phyloP scores from a whole-genome alignment of 352 stramenopile genomes.

The Globisporangium orthogonon region DNA sequence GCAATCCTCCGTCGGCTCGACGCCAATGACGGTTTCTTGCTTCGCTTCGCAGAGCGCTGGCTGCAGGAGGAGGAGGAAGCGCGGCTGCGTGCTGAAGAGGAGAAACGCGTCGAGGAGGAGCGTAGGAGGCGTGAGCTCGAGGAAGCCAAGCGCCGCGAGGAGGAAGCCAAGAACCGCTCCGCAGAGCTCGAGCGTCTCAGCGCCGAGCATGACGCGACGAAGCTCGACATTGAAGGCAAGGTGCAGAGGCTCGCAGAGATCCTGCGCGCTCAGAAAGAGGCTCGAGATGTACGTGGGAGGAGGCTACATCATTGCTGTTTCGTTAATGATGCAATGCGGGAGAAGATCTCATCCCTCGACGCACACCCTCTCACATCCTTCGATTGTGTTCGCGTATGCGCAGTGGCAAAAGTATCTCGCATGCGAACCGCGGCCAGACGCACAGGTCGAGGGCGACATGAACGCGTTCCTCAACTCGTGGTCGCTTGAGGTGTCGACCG shows the following conservation, averaged over 20 bases:
- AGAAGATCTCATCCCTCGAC: neutral
- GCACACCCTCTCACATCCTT: no score
- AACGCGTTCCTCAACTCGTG: conserved; percentile 81
- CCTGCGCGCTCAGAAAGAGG: conserved; percentile 54
- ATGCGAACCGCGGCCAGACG: conserved; percentile 61
- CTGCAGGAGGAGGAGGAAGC: conserved; percentile 73
- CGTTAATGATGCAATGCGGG: neutral
- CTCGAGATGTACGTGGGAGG: conserved; percentile 31
- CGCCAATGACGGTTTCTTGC: neutral
- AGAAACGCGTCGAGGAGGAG: conserved; percentile 68
- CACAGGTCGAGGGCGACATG: conserved; percentile 68
- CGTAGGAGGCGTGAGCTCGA: conserved; percentile 50
- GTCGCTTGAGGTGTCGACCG: conserved; percentile 44
- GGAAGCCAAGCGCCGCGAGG: conserved; percentile 46
- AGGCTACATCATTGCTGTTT: neutral
- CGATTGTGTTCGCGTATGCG: neutral
- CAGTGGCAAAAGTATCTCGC: conserved; percentile 74
- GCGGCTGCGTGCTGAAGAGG: conserved; percentile 48
- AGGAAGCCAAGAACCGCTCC: conserved; percentile 54
- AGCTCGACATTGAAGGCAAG: conserved; percentile 52
- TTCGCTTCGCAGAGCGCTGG: conserved; percentile 30
- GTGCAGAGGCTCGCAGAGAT: conserved; percentile 52
- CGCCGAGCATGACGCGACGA: conserved; percentile 43
- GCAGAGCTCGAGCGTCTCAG: conserved; percentile 57
- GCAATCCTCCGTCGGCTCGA: neutral